A percentile compares a stretch with the other conserved stretches of the same genome.
phyloP scores from a whole-genome alignment of 2,329 filamentous ascomycete species.

The Colletotrichum agaves region DNA sequence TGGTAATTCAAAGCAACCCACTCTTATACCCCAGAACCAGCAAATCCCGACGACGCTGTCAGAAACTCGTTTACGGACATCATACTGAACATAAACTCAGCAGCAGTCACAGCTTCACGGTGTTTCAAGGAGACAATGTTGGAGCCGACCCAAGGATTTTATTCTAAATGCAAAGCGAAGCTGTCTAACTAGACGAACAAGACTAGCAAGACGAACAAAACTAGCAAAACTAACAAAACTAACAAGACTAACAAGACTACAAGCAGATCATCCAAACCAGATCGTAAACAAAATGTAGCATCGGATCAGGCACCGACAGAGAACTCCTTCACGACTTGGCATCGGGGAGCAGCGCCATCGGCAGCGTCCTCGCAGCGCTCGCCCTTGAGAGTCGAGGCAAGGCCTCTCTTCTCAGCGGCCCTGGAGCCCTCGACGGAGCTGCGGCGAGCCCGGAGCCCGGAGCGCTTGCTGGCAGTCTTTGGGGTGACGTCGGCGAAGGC shows the following conservation, averaged over 20 bases:
- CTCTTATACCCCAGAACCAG: conserved; percentile 18
- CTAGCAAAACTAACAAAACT: background rate
- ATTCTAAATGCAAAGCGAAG: background rate
- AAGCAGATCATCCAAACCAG: conserved; percentile 3
- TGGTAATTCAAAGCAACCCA: conserved; percentile 15
- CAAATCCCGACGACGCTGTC: background rate
- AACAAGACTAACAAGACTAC: background rate
- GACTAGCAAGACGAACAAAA: background rate
- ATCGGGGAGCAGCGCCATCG: background rate
- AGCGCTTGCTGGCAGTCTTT: conserved; percentile 9
- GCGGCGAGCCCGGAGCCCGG: conserved; percentile 4
- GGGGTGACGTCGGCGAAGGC: conserved; percentile 19
- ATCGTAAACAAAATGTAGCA: background rate
- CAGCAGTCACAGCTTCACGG: no score
- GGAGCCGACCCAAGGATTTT: background rate
- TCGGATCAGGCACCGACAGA: background rate
- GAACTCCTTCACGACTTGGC: conserved; percentile 17
- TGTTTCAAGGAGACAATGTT: no score
- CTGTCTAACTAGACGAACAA: background rate
- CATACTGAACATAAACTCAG: background rate
- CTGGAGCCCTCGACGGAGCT: background rate
- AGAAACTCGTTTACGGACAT: background rate
- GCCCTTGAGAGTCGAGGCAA: conserved; percentile 17
- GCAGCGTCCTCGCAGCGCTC: conserved; percentile 16
- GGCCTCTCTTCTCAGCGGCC: conserved; percentile 4